Evolutionary conservation across 805 yeast species (phyloP).

Genomic region (Starmera quercuum): DNA sequence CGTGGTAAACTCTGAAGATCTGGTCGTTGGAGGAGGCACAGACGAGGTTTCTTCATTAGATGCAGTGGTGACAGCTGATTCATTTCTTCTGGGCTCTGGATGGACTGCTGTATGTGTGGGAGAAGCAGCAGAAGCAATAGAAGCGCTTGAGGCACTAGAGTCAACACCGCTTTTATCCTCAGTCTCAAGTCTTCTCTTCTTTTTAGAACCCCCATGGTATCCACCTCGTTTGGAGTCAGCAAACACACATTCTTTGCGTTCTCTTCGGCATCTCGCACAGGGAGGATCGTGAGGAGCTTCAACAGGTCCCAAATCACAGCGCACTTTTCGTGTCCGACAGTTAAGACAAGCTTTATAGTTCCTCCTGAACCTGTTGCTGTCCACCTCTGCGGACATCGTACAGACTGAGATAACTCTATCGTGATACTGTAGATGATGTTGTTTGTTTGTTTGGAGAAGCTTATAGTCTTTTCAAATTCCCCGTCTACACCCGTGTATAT

Average conservation of each 20-base stretch:
- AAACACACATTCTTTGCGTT: constrained; percentile 73
- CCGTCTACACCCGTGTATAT: too few relatives aligned
- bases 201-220: constrained; percentile 7
- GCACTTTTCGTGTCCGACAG: constrained; percentile 78
- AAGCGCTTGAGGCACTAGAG: neutral
- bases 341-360: constrained; percentile 79
- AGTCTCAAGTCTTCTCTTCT: constrained; percentile 19
- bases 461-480: too few relatives aligned
- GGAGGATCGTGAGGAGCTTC: constrained; percentile 72
- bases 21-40: constrained; percentile 10
- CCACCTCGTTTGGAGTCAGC: constrained; percentile 53
- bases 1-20: constrained; percentile 21
- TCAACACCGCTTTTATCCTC: too few relatives aligned
- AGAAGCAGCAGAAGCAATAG: neutral
- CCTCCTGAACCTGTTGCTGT: constrained; percentile 37
- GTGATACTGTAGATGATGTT: too few relatives aligned
- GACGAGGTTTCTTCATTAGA: constrained; percentile 7
- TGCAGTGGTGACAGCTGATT: neutral
- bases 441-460: constrained; percentile 3
- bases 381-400: too few relatives aligned
- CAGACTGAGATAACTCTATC: too few relatives aligned
- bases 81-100: neutral
- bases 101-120: neutral
- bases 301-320: constrained; percentile 77
- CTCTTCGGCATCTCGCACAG: constrained; percentile 79